Evolutionary conservation across 2,329 filamentous ascomycete species (phyloP), one percentile per base, ranked within the genome.

Genomic region (Epichloe coenophiala): DNA sequence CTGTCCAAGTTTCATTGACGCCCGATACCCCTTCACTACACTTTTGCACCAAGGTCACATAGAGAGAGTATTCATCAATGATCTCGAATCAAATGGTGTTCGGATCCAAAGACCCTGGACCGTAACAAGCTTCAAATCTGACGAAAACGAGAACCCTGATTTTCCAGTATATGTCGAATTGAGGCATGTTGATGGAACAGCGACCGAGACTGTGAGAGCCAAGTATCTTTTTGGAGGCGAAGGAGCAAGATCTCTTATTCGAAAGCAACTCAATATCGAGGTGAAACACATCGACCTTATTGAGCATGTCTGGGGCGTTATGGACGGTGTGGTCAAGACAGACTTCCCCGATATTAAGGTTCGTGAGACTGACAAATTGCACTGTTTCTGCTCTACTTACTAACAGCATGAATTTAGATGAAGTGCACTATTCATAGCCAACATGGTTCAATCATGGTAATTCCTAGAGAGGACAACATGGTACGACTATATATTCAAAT

Each of bases 131-230:
- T 86, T 85, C 60, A 71, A 64, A 41, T 77, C 81, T 5, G 74
- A 83, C 55, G 73, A 79, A 57, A 68, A 73, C 41, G 63, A 60
- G 4, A 70, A 81, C 56, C 62, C 73, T 1, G 77, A 80, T 23
- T 94, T 93, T 61, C 90, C 89, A 1, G 86, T 95, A 1, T 77
- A 86, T 56, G 88, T 95, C 31, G 75, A 81, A 52, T 69, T 95
- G 45, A 80, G 84, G 61, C 85, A 90, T 59, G 74, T 89, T 13
- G 85, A 95, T 60, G 86, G 86, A 33, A 79, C 78, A 21, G 70
- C 74, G 8, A 74, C 73, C 38, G 85, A 94, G 68, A 89, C 71
- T 0, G 66, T 87, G 12, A 74, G 76, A 45, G 74, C 83, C 27
- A 87, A 84, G 62, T 86, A 88, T 55, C 68, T 88, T 4, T 83